Percentiles rank a stretch among this genome's conserved stretches.
Conservation (phyloP, 1,284 basidiomycete species). For the Cutaneotrichosporon dermatis region DNA sequence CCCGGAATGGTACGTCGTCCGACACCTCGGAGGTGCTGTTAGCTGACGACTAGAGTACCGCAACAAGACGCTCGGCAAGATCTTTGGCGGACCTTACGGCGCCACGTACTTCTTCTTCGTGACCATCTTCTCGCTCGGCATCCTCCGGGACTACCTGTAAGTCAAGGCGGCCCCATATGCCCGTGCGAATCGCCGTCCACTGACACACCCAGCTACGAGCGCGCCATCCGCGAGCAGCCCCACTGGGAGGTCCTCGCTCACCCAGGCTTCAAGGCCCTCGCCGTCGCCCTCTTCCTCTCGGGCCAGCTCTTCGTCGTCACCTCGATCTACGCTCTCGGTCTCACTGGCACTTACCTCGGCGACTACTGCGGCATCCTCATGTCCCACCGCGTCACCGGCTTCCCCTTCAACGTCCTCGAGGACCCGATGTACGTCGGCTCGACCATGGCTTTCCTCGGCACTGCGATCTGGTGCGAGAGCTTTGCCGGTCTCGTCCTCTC, state of each 20-base stretch:
- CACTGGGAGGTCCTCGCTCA: conserved; percentile 51
- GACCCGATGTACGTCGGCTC: conserved; percentile 97
- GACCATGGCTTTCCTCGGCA: conserved; percentile 77
- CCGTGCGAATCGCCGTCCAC: too few relatives aligned
- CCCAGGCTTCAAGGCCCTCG: conserved; percentile 60
- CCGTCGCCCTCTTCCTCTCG: conserved; percentile 60
- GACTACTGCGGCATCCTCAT: conserved; percentile 99
- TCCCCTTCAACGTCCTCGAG: conserved; percentile 89
- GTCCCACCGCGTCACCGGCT: conserved; percentile 69
- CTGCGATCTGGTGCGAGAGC: conserved; percentile 77
- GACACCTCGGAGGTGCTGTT: background rate
- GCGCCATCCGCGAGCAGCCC: conserved; percentile 37
- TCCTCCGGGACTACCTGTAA: conserved; percentile 79
- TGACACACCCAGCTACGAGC: conserved; percentile 36
- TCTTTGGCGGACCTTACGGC: conserved; percentile 66
- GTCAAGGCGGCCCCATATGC: too few relatives aligned
- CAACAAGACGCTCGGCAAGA: conserved; percentile 77
- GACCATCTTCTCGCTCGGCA: conserved; percentile 81
- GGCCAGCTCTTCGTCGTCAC: conserved; percentile 80
- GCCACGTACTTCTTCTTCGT: conserved; percentile 89
- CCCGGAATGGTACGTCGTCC: conserved; percentile 81
- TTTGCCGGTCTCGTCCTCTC: conserved; percentile 74
- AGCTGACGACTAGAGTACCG: conserved; percentile 62
- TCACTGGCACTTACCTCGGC: conserved; percentile 84
- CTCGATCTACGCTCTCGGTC: conserved; percentile 84